Evolutionary conservation across 306 rosid genomes (phyloP).

Genomic region (barrel medic (Medicago truncatula)): DNA sequence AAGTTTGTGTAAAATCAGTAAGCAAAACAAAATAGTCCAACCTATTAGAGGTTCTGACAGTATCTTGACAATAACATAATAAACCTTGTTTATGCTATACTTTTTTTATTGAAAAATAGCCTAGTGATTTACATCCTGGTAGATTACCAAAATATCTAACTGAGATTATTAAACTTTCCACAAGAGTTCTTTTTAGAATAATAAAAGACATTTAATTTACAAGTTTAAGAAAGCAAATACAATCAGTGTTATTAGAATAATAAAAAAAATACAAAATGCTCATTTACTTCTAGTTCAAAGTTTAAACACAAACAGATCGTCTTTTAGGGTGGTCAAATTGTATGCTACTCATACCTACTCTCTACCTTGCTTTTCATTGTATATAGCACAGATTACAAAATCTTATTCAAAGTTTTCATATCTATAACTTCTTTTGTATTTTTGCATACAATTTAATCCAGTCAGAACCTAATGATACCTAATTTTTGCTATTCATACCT

Average conservation of each 20-base stretch:
- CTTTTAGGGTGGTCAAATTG: neutral
- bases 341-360: conserved; percentile 19
- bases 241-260: neutral
- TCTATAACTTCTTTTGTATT: conserved; percentile 6
- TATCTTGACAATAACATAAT: neutral
- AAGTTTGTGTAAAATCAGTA: neutral
- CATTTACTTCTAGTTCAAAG: neutral
- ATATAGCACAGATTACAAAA: neutral
- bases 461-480: too few species aligned
- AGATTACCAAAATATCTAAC: neutral
- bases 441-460: neutral
- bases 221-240: conserved; percentile 12
- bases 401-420: neutral
- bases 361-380: neutral
- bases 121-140: neutral
- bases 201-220: neutral
- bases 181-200: neutral
- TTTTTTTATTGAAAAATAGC: neutral
- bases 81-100: neutral
- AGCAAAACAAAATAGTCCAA: neutral
- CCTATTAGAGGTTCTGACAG: conserved; percentile 25
- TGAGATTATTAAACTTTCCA: neutral
- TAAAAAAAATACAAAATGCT: neutral
- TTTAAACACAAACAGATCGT: neutral
- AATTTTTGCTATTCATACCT: too few species aligned